Base-by-base conservation (phyloP, 306 rosid genomes). In the Vigna nakashimae region DNA sequence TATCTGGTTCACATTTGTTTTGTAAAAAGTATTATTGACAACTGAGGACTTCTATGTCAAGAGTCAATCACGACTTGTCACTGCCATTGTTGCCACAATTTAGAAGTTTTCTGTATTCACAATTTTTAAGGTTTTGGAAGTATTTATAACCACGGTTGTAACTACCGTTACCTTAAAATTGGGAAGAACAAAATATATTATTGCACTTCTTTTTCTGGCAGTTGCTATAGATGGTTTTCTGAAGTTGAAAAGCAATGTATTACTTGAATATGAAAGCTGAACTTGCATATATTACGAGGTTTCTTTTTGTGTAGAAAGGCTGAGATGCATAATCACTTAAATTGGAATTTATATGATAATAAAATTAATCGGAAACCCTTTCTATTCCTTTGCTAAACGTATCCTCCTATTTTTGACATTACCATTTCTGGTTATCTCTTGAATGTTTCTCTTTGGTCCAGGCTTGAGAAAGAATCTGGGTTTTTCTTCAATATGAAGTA, bases 381-480 rank as follows among this genome's bases (percentile, higher is more conserved):
- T 76, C 51, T 28, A 65, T 53, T 66, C 51, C 24, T 0, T 49
- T 22, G 26, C 48, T 14, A 36, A 36, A 60, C 42, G 14, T 52
- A 69, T 80, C n/a, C 65, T 69, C 40, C 46, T 42, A 42, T 42
- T 77, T 36, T 34, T 26, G 26, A 14, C 43, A 22, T 73, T 26
- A 69, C 16, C 20, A 1, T 57, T 26, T 17, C 26, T 53, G 9
- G n/a, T 59, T 26, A 10, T 71, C 49, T 59, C 56, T 66, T 38
- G 17, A 42, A 57, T 74, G 48, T 53, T 46, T 74, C 9, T 51
- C 59, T 58, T 4, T 32, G 67, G 40, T 68, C 43, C 49, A 93
- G 98, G 80, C 97, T 93, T 11, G 98, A 93, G 89, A 90, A 93
- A 76, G 97, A 93, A 80, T 91, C 98, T 5, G 98, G 93, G 36